Percentiles rank a stretch among this genome's conserved stretches.
These are phyloP conservation scores for Vigna trinervia DNA, from an alignment of 306 rosid genomes.

Conservation along the genomic window DNA sequence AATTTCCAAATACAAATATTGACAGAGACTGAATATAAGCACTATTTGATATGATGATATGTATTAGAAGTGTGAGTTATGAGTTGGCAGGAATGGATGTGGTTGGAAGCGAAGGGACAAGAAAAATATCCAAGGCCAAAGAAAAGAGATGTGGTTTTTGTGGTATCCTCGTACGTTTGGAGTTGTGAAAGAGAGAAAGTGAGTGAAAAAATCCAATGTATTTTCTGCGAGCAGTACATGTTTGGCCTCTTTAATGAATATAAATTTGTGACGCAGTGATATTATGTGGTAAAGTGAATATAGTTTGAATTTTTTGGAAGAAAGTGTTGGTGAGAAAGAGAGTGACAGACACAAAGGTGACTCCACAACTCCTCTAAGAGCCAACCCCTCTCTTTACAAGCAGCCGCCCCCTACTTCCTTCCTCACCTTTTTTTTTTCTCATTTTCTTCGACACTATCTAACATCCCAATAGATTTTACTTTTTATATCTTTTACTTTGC, in stretches of 20 bases:
- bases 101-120: slow-evolving; percentile 17
- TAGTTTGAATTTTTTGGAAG: not conserved
- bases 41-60: not conserved
- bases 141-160: slow-evolving; percentile 1
- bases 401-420: slow-evolving; percentile 51
- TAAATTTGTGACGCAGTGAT: not conserved
- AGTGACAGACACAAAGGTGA: slow-evolving; percentile 38
- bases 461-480: too few species aligned
- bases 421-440: not conserved
- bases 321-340: not conserved
- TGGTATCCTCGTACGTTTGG: slow-evolving; percentile 19
- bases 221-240: not conserved
- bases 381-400: slow-evolving; percentile 55
- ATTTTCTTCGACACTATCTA: not conserved
- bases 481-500: too few species aligned
- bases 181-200: not conserved
- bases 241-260: not conserved
- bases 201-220: not conserved
- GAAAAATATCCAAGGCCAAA: not conserved
- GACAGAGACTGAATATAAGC: not conserved
- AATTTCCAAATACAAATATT: not conserved
- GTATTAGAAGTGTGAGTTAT: not conserved
- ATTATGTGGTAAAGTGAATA: not conserved
- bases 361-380: slow-evolving; percentile 65
- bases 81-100: slow-evolving; percentile 5